phyloP scores from a whole-genome alignment of 306 rosid species.

The Mucuna pruriens region DNA sequence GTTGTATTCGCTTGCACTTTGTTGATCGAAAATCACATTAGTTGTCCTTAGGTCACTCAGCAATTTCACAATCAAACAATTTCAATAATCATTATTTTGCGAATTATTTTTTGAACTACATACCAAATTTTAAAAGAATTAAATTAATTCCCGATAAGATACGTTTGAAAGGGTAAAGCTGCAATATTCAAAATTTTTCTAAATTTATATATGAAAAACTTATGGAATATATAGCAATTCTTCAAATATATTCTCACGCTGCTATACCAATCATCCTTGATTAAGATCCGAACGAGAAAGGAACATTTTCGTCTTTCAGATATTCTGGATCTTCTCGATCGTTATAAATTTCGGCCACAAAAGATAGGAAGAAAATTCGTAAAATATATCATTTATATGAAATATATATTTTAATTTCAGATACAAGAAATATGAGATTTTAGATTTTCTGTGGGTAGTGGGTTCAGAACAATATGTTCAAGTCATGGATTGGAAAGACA shows the following conservation, averaged over 20 bases:
- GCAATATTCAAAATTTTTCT: slow-evolving; percentile 3
- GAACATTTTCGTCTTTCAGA: slow-evolving; percentile 18
- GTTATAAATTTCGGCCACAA: slow-evolving; percentile 6
- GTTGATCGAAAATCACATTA: too few species aligned
- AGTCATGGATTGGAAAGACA: too few species aligned
- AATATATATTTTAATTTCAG: slow-evolving; percentile 10
- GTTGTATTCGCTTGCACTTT: too few species aligned
- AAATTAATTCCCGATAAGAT: not conserved
- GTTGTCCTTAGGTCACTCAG: too few species aligned
- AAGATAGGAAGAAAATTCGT: slow-evolving; percentile 7
- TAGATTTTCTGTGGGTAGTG: slow-evolving; percentile 30
- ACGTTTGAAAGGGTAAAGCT: not conserved
- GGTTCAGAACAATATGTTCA: slow-evolving; percentile 45
- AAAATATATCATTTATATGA: not conserved
- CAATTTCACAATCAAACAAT: too few species aligned
- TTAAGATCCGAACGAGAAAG: slow-evolving; percentile 11
- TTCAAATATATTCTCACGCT: not conserved
- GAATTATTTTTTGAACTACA: not conserved
- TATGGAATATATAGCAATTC: slow-evolving; percentile 22
- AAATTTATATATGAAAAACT: not conserved
- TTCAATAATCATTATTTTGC: not conserved
- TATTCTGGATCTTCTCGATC: slow-evolving; percentile 38
- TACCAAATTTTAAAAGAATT: not conserved
- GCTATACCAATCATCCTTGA: not conserved
- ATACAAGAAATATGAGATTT: slow-evolving; percentile 3